Base-by-base conservation (phyloP, 1,284 basidiomycete genomes). In the Golubevia sp. region DNA sequence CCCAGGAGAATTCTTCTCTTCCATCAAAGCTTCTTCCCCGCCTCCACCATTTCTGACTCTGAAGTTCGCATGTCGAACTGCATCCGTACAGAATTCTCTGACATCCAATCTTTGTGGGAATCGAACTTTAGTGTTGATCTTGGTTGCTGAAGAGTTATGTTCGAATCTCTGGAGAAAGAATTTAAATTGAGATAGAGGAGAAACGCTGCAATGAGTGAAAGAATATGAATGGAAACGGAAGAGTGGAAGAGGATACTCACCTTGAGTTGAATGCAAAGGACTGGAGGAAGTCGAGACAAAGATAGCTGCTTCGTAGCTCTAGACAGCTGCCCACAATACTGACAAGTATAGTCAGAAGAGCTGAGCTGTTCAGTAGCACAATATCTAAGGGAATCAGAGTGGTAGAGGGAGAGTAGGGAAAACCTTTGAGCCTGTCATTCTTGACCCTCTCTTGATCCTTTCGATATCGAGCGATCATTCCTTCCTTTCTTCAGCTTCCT, bases 211-310 rank as follows among this genome's bases (percentile, higher is more conserved):
- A n/a, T 2, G 11, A 4, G 48, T 49, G n/a, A n/a, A 3, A 54
- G 6, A 20, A 11, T 58, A 3, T 5, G n/a, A 18, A 13, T 21
- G 55, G 58, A 18, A 55, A 4, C n/a, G 51, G 53, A 56, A 7
- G 20, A 4, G 3, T 24, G 6, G 48, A 5, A 13, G 15, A 3
- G 38, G 11, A 34, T 5, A 71, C 84, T 49, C 38, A 92, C 94
- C 88, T 98, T 99, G 85, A 99, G 91, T 83, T 98, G 96, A 73
- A 98, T 93, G 73, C 92, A 93, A 53, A 99, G 86, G 0, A 97
- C 93, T 0, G 93, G 91, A 0, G 96, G 94, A 2, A 99, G 86
- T 67, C 91, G 91, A 61, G 88, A 89, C 72, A 98, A 90, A 68
- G 90, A 92, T 58, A 98, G 85, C 52, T 92, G 90, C 79, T 95